Evolutionary conservation across 169 alveolate species (phyloP).

Genomic region (Amoebophrya sp.): DNA sequence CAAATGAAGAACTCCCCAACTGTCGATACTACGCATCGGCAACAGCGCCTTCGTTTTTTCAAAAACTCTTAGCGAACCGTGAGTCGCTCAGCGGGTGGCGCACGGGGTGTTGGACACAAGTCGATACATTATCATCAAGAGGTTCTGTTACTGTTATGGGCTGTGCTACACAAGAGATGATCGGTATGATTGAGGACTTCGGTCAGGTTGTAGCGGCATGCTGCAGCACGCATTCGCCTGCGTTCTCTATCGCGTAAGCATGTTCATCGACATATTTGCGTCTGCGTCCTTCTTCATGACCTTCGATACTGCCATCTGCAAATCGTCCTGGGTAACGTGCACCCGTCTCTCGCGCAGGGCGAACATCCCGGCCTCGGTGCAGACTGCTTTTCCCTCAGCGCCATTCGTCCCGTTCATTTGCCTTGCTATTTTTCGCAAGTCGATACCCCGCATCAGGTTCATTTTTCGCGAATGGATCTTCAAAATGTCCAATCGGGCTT

Average conservation of each 20-base stretch:
- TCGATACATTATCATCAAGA: no score
- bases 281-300: conserved; percentile 56
- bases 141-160: no score
- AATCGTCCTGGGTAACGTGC: conserved; percentile 97
- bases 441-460: conserved; percentile 95
- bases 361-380: conserved; percentile 99
- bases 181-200: no score
- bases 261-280: conserved; percentile 52
- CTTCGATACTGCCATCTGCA: conserved; percentile 52
- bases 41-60: no score
- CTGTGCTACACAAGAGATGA: no score
- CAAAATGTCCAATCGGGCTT: conserved; percentile 88
- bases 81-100: no score
- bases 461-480: conserved; percentile 94
- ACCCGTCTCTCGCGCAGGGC: conserved; percentile 98
- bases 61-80: no score
- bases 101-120: no score
- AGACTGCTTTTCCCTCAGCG: conserved; percentile 98
- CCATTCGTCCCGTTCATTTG: conserved; percentile 94
- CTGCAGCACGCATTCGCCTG: no score
- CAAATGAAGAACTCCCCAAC: no score
- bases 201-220: no score
- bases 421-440: conserved; percentile 85
- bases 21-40: no score
- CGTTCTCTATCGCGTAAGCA: conserved; percentile 50